Evolutionary conservation across 257 asterid species (phyloP).

Genomic region (Plantago elongata): DNA sequence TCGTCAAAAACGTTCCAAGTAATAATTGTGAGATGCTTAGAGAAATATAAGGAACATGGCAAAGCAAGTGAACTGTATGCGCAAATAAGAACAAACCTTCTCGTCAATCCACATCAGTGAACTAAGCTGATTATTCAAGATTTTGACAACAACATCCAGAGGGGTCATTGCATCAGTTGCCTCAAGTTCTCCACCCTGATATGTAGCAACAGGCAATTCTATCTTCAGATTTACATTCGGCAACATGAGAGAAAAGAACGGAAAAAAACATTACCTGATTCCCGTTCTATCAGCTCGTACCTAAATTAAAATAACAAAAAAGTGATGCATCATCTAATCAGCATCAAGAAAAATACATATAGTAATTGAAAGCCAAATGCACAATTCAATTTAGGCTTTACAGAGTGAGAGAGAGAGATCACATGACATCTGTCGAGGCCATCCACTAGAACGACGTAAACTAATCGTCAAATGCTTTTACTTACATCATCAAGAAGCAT

Average conservation of each 20-base stretch:
- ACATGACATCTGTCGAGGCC: background rate
- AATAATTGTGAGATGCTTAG: background rate
- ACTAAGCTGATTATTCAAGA: conserved; percentile 87
- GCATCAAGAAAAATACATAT: too few species aligned
- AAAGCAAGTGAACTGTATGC: background rate
- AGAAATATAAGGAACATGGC: background rate
- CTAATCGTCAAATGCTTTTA: background rate
- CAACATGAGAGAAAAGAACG: background rate
- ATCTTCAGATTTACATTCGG: background rate
- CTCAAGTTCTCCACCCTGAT: conserved; percentile 86
- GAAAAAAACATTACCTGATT: conserved; percentile 51
- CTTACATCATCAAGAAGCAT: conserved; percentile 85
- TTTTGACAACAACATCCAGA: conserved; percentile 77
- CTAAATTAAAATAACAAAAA: conserved; percentile 33
- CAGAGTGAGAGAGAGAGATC: background rate
- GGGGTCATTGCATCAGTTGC: conserved; percentile 77
- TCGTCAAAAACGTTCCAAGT: background rate
- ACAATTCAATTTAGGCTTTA: background rate
- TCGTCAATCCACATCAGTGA: conserved; percentile 94
- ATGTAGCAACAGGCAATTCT: conserved; percentile 8
- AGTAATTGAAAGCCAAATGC: background rate
- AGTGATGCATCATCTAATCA: background rate
- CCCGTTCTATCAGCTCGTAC: conserved; percentile 84
- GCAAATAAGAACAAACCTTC: conserved; percentile 49
- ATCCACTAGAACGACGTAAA: conserved; percentile 6